These are phyloP conservation scores for Choiromyces venosus DNA, from an alignment of 495 filamentous ascomycete species.

Conservation along the genomic window DNA sequence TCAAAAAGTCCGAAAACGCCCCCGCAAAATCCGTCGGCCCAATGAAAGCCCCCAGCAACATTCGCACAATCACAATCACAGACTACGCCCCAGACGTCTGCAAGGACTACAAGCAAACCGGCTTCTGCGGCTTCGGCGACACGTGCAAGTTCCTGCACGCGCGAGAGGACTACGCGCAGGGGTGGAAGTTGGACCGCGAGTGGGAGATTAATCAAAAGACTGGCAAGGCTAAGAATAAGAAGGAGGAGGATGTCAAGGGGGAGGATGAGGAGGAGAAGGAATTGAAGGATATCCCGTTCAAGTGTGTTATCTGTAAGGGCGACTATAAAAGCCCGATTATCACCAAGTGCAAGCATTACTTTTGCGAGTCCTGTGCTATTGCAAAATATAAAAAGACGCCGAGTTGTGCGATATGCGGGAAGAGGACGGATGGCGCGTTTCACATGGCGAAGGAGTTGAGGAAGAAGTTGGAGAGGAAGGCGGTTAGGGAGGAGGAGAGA, in stretches of 20 bases:
- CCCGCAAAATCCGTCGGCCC: conserved; percentile 69
- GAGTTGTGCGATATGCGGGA: conserved; percentile 76
- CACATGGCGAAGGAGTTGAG: conserved; percentile 79
- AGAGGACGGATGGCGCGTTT: conserved; percentile 81
- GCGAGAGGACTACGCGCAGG: conserved; percentile 82
- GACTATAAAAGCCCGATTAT: conserved; percentile 76
- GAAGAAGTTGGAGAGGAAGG: conserved; percentile 77
- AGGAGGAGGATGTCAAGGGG: conserved; percentile 48
- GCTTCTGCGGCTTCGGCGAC: conserved; percentile 75
- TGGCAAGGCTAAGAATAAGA: conserved; percentile 55
- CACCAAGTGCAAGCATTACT: conserved; percentile 92
- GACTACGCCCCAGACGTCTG: conserved; percentile 93
- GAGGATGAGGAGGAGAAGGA: conserved; percentile 69
- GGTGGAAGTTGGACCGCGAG: conserved; percentile 90
- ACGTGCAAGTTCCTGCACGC: conserved; percentile 84
- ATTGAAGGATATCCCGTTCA: conserved; percentile 86
- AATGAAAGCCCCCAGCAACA: conserved; percentile 80
- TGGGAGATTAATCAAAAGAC: conserved; percentile 83
- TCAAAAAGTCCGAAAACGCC: conserved; percentile 77
- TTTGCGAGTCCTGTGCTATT: conserved; percentile 84
- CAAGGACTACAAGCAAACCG: conserved; percentile 90
- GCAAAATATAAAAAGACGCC: conserved; percentile 72
- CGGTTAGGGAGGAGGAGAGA: conserved; percentile 59
- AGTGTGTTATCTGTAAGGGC: conserved; percentile 84
- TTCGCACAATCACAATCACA: conserved; percentile 81